Base-by-base conservation (phyloP, 176 grass and related monocot species). In the Zoysia pacifica region DNA sequence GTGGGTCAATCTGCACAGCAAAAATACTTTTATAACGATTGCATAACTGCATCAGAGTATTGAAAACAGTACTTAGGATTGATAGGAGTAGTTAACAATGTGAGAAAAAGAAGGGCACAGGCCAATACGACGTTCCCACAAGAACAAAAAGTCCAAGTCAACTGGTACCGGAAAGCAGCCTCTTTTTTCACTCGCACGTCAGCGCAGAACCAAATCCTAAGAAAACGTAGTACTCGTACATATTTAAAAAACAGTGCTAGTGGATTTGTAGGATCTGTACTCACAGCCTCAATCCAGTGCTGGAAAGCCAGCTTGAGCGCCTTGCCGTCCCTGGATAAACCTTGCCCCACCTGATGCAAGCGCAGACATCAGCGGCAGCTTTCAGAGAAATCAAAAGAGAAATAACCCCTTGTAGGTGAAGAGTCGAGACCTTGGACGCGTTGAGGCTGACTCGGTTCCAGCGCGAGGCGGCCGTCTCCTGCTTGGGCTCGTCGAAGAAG, bases 381-480 rank as follows among this genome's bases (percentile, higher is more conserved):
- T 8, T 18, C 55, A 67, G 9, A 16, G 8, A 36, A 6, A 75
- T 50, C 65, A 15, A 39, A 15, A 15, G 39, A 53, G 7, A 10
- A 13, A 42, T 16, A 67, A 45, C 65, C n/a, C 45, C 6, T n/a
- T 41, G 62, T 14, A 11, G 2, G 69, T 18, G 68, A 38, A 65
- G 0, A 52, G 44, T 2, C 20, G 2, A 47, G 68, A 85, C 92
- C 95, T 93, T 98, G 69, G 92, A 94, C 16, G 95, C 95, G n/a
- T 90, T 98, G 84, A 94, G 66, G 50, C 88, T 72, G 71, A 93
- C 84, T 47, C 95, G 90, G 70, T 73, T 92, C 95, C 92, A 98
- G 67, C 91, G 92, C 40, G 95, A 98, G 74, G 76, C 81, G 1
- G 85, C 81, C 0, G 87, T 91, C 90, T 98, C 95, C 35, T 83